Base-by-base conservation (phyloP, 1,284 basidiomycete genomes). In the Meripilus lineatus region DNA sequence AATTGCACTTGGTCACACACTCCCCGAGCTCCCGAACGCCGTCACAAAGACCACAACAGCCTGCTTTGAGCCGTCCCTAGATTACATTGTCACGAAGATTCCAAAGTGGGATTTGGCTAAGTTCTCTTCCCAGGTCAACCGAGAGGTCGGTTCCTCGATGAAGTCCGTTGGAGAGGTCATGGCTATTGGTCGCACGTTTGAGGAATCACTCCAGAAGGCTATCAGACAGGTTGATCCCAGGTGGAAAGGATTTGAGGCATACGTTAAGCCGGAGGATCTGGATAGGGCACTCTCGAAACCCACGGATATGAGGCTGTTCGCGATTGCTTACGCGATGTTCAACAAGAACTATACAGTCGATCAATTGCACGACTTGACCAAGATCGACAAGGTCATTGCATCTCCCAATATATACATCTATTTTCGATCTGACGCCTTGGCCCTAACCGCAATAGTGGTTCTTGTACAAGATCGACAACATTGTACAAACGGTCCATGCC, bases 61-160 rank as follows among this genome's bases (percentile, higher is more conserved):
- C 2, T 99, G 96, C 69, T 99, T 99, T 68, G 96, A 99, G 65
- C 95, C 96, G n/a, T 94, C 93, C 11, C 77, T 99, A 41, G 96
- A 99, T 69, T 99, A 99, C 70, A 96, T 99, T 61, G 95, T 99
- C 52, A 98, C 93, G 47, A 99, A 99, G 74, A 99, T 99, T 56
- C 96, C 96, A 55, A 98, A 98, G 69, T 99, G 96, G 94, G 96
- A 99, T 69, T 73, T 99, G 50, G 93, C 93, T 55, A 99, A 99
- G 71, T 98, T 99, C 77, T 86, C 84, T 15, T 69, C 74, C 2
- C 93, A 97, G 61, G 96, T 99, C 48, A 88, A 96, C 64, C 87
- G 95, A 48, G 85, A 93, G 62, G 84, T 99, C 42, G 95, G 96
- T 30, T 98, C 94, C 2, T 82, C 93, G 21, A 99, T 99, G 96